Evolutionary conservation across 129 eudicot species (phyloP).

Genomic region (Smallanthus sonchifolius): DNA sequence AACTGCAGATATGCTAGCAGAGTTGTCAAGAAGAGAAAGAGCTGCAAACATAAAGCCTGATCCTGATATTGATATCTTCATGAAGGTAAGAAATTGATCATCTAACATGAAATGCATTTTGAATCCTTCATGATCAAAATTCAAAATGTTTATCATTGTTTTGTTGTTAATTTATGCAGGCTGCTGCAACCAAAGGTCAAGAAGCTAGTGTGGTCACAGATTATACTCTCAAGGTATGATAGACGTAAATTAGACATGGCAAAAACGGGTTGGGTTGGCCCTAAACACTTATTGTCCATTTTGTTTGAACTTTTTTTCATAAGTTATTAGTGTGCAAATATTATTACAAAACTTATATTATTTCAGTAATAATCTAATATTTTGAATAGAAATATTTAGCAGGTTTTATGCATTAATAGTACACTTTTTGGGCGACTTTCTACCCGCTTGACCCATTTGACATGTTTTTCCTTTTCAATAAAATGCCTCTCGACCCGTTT

Average conservation of each 20-base stretch:
- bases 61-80: slow-evolving; percentile 74
- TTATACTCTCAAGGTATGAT: slow-evolving; percentile 64
- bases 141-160: not conserved
- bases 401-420: not conserved
- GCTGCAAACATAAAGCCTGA: slow-evolving; percentile 77
- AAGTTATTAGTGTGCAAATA: not conserved
- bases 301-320: not conserved
- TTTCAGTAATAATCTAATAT: not conserved
- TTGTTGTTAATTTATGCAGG: slow-evolving; percentile 40
- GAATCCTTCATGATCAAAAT: not conserved
- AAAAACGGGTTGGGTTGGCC: not conserved
- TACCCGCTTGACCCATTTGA: not conserved
- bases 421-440: not conserved
- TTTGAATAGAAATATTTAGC: not conserved
- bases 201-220: slow-evolving; percentile 70
- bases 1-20: slow-evolving; percentile 22
- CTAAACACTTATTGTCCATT: not conserved
- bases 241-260: not conserved
- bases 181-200: slow-evolving; percentile 60
- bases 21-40: slow-evolving; percentile 29
- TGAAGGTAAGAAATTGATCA: slow-evolving; percentile 50
- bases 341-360: not conserved
- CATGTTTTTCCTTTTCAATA: not conserved
- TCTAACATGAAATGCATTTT: not conserved
- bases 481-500: not conserved